Conservation (phyloP, 805 yeast genomes). For the Metschnikowia lachancei region DNA sequence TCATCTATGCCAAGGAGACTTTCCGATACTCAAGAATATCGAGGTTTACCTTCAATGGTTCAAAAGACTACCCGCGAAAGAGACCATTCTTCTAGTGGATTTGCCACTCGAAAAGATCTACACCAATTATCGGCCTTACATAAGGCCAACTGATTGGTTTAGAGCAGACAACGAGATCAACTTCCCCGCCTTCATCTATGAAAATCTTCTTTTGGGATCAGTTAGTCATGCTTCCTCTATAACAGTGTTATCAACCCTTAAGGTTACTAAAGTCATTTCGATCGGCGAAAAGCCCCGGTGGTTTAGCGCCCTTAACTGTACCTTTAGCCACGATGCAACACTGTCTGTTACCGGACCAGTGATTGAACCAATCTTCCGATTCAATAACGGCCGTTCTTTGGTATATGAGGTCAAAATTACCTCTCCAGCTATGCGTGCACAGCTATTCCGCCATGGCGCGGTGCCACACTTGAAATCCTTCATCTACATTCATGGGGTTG, state of each 20-base stretch:
- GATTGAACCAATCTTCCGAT: conserved; percentile 12
- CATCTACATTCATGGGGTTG: conserved; percentile 33
- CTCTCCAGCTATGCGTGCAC: conserved; percentile 10
- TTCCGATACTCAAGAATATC: conserved; percentile 27
- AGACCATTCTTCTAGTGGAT: conserved; percentile 3
- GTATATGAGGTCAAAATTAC: conserved; percentile 15
- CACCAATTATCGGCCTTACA: conserved; percentile 1
- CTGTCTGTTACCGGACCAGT: conserved; percentile 9
- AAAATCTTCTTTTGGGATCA: conserved; percentile 33
- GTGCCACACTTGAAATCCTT: conserved; percentile 18
- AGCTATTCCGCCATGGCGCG: conserved; percentile 7
- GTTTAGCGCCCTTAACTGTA: conserved; percentile 18
- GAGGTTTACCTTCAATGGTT: conserved; percentile 30
- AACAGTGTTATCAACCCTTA: conserved; percentile 26
- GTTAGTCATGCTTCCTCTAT: conserved; percentile 33
- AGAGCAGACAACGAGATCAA: conserved; percentile 30
- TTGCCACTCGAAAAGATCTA: conserved; percentile 2
- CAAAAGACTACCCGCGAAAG: conserved; percentile 17
- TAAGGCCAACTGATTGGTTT: conserved; percentile 33
- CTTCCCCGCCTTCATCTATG: conserved; percentile 33
- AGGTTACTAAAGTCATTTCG: conserved; percentile 29
- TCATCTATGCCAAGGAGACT: conserved; percentile 31
- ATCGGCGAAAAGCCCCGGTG: conserved; percentile 39
- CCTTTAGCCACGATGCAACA: conserved; percentile 14
- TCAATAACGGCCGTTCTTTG: conserved; percentile 13